These are phyloP conservation scores for Galerina marginata DNA, from an alignment of 768 basidiomycete genomes.

Conservation along the genomic window DNA sequence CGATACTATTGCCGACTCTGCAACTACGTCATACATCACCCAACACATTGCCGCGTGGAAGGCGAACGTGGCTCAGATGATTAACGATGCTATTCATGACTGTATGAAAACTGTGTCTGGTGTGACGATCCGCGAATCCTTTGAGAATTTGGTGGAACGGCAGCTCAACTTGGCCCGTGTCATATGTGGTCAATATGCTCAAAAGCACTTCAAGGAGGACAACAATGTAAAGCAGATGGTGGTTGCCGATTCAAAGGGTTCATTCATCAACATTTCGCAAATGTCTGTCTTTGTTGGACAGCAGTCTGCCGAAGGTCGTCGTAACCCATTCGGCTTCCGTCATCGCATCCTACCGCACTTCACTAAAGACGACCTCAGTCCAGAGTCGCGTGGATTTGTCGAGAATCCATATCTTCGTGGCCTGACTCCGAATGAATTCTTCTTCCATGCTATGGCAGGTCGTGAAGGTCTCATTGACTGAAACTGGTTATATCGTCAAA, in stretches of 20 bases:
- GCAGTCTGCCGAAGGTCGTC: slow-evolving; percentile 96
- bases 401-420: slow-evolving; percentile 98
- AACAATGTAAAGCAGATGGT: slow-evolving; percentile 99
- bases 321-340: slow-evolving; percentile 97
- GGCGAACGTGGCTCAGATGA: slow-evolving; percentile 74
- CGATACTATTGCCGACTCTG: slow-evolving; percentile 93
- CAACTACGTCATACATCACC: slow-evolving; percentile 88
- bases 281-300: slow-evolving; percentile 99
- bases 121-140: slow-evolving; percentile 99
- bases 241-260: slow-evolving; percentile 97
- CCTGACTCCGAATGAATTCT: slow-evolving; percentile 95
- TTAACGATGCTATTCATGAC: slow-evolving; percentile 85
- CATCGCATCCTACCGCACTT: slow-evolving; percentile 97
- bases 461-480: slow-evolving; percentile 98
- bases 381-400: slow-evolving; percentile 97
- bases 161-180: slow-evolving; percentile 96
- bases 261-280: slow-evolving; percentile 99
- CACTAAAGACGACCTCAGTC: slow-evolving; percentile 97
- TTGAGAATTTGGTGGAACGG: slow-evolving; percentile 91
- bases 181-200: slow-evolving; percentile 93
- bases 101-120: slow-evolving; percentile 89
- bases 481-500: slow-evolving; percentile 99
- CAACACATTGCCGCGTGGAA: slow-evolving; percentile 84
- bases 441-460: slow-evolving; percentile 90
- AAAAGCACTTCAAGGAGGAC: slow-evolving; percentile 96